phyloP scores from a whole-genome alignment of 2,329 filamentous ascomycete genomes.

The Fusarium goolgardi region DNA sequence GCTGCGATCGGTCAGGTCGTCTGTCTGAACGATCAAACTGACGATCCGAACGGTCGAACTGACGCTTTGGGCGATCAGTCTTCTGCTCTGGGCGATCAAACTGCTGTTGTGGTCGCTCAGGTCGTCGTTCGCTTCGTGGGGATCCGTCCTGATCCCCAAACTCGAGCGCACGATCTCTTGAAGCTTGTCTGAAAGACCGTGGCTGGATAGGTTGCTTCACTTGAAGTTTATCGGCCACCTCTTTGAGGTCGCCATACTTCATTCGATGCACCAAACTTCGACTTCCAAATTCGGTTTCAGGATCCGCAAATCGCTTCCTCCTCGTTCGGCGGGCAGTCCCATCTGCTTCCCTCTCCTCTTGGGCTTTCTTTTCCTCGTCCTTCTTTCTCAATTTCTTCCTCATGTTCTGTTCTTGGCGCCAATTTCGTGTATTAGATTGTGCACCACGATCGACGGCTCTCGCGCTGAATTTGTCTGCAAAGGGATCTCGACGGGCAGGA shows the following conservation, averaged over 20 bases:
- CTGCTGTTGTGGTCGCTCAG: slow-evolving; percentile 8
- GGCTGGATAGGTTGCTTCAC: slow-evolving; percentile 47
- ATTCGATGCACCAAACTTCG: slow-evolving; percentile 66
- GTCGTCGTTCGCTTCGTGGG: slow-evolving; percentile 7
- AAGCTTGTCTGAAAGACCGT: slow-evolving; percentile 36
- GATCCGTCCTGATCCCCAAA: neutral
- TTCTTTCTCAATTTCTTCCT: slow-evolving; percentile 65
- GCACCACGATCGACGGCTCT: slow-evolving; percentile 44
- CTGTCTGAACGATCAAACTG: neutral
- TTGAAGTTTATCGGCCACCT: slow-evolving; percentile 43
- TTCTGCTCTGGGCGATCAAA: neutral
- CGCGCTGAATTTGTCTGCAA: slow-evolving; percentile 40
- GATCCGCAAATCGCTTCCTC: slow-evolving; percentile 64
- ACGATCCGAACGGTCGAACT: neutral
- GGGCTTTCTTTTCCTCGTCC: slow-evolving; percentile 53
- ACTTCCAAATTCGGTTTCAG: slow-evolving; percentile 63
- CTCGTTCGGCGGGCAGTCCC: slow-evolving; percentile 58
- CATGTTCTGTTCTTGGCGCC: slow-evolving; percentile 56
- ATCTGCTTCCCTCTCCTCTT: slow-evolving; percentile 50
- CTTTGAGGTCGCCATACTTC: slow-evolving; percentile 58
- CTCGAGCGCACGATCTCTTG: slow-evolving; percentile 17
- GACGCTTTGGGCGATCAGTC: slow-evolving; percentile 1
- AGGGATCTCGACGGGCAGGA: slow-evolving; percentile 26
- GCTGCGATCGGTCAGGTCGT: neutral
- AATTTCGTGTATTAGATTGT: slow-evolving; percentile 42